These are phyloP conservation scores for Flaveria robusta DNA, from an alignment of 129 eudicot species.

Conservation along the genomic window DNA sequence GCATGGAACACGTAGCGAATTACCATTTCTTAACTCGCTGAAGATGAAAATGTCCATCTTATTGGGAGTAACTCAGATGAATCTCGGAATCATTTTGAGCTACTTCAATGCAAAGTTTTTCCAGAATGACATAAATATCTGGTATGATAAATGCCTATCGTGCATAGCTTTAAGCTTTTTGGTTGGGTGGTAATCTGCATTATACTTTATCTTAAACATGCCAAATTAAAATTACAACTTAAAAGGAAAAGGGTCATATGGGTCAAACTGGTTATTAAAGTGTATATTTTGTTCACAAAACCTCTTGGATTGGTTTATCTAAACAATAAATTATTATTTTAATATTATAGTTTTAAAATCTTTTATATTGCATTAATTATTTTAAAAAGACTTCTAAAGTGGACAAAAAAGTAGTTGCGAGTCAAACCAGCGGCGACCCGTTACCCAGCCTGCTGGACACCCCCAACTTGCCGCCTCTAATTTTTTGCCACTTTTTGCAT, in stretches of 20 bases:
- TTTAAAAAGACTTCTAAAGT: too few species aligned
- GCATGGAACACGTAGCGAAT: conserved; percentile 89
- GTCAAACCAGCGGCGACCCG: not conserved
- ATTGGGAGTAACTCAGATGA: conserved; percentile 87
- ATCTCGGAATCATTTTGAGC: conserved; percentile 82
- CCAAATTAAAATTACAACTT: not conserved
- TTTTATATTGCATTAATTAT: not conserved
- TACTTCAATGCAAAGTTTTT: conserved; percentile 78
- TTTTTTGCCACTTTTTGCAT: not conserved
- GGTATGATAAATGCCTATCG: conserved; percentile 43
- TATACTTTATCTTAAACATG: not conserved
- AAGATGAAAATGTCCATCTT: conserved; percentile 98
- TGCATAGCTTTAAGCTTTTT: not conserved
- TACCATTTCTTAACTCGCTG: conserved; percentile 83
- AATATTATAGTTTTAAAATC: not conserved
- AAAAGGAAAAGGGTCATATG: not conserved
- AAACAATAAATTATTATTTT: not conserved
- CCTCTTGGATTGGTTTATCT: not conserved
- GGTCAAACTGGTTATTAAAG: not conserved
- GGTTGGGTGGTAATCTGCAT: too few species aligned
- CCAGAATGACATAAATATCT: conserved; percentile 59
- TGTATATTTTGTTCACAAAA: not conserved
- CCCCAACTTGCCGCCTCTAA: not conserved
- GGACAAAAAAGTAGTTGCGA: not conserved
- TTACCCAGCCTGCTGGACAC: not conserved